Evolutionary conservation across 208 protist species (phyloP).

Genomic region (Trypanosoma melophagium): DNA sequence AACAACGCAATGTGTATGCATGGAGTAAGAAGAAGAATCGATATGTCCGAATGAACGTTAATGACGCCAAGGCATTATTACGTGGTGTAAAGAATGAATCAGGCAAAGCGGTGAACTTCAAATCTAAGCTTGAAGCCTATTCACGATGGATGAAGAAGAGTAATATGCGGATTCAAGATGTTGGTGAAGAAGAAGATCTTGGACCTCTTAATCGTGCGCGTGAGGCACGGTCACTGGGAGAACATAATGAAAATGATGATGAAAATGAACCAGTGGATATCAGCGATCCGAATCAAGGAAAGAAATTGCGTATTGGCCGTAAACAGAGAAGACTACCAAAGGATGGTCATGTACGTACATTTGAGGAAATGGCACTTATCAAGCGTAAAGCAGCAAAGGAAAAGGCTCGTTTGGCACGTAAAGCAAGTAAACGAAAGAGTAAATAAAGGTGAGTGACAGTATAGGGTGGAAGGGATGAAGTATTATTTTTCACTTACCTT

Average conservation of each 20-base stretch:
- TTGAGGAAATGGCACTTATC: conserved; percentile 81
- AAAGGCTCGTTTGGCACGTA: conserved; percentile 64
- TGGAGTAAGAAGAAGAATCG: conserved; percentile 94
- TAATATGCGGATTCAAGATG: conserved; percentile 91
- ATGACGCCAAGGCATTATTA: conserved; percentile 86
- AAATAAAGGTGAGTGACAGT: conserved; percentile 25
- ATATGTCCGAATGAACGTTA: conserved; percentile 90
- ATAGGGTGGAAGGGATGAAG: neutral
- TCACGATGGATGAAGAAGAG: conserved; percentile 89
- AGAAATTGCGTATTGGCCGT: conserved; percentile 87
- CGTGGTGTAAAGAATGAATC: conserved; percentile 91
- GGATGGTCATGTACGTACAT: conserved; percentile 83
- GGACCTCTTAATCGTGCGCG: conserved; percentile 69
- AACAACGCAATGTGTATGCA: conserved; percentile 87
- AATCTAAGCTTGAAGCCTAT: conserved; percentile 88
- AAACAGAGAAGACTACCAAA: conserved; percentile 84
- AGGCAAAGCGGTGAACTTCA: conserved; percentile 92
- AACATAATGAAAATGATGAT: conserved; percentile 27
- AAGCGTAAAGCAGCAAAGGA: conserved; percentile 84
- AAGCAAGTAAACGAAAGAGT: conserved; percentile 39
- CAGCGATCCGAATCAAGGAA: conserved; percentile 89
- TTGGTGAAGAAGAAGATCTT: conserved; percentile 89
- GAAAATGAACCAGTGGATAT: conserved; percentile 75
- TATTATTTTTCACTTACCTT: neutral
- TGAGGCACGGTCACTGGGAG: conserved; percentile 34